Evolutionary conservation across 2,329 filamentous ascomycete species (phyloP).

Genomic region (Paracoccidioides lutzii): DNA sequence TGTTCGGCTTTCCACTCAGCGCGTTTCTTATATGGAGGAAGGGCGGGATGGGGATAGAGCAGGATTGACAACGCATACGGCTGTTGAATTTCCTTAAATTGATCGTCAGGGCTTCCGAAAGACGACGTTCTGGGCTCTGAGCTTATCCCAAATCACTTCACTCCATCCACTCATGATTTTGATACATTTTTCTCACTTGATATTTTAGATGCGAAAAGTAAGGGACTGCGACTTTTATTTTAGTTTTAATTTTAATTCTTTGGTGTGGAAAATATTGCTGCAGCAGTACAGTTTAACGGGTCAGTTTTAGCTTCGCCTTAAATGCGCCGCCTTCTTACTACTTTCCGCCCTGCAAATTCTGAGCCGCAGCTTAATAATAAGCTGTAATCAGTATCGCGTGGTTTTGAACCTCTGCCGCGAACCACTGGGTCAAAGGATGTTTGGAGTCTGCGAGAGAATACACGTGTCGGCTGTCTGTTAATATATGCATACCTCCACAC

Average conservation of each 20-base stretch:
- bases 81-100: not conserved
- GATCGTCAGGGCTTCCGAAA: slow-evolving; percentile 1
- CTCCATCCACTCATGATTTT: not conserved
- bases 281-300: no score
- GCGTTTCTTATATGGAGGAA: not conserved
- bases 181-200: not conserved
- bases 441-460: not conserved
- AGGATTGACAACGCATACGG: not conserved
- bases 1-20: not conserved
- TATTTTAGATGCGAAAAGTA: not conserved
- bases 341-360: not conserved
- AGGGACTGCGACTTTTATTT: not conserved
- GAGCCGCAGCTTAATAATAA: not conserved
- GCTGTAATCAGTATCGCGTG: not conserved
- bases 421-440: not conserved
- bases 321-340: not conserved
- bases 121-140: not conserved
- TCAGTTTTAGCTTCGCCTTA: no score
- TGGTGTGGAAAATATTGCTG: no score
- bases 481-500: no score
- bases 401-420: not conserved
- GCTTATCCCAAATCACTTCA: not conserved
- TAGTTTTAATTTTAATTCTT: no score
- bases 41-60: not conserved
- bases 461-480: not conserved